Evolutionary conservation across 2,329 filamentous ascomycete genomes (phyloP).

Genomic region (Microsporum canis): DNA sequence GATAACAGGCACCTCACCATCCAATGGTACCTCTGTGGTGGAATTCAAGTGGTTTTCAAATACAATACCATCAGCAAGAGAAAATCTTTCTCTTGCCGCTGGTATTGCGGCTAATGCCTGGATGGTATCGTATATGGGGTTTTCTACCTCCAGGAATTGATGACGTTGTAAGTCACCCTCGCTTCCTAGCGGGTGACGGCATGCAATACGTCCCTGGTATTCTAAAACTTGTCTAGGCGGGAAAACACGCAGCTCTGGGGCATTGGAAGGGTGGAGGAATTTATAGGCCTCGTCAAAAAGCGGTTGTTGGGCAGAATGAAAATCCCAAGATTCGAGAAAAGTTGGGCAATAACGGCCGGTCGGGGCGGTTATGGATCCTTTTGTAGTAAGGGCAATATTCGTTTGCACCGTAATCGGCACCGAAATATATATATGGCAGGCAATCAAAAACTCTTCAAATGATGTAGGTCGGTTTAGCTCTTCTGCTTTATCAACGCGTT

Average conservation of each 20-base stretch:
- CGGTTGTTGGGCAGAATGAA: neutral
- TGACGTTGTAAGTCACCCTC: constrained; percentile 4
- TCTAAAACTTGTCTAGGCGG: neutral
- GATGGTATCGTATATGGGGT: neutral
- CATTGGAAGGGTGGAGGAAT: neutral
- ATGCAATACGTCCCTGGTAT: neutral
- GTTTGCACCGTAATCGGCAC: constrained; percentile 2
- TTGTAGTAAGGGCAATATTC: neutral
- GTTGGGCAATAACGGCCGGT: constrained; percentile 4
- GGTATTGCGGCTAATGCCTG: neutral
- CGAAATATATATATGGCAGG: constrained; percentile 5
- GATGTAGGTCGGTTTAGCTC: neutral
- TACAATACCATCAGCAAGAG: neutral
- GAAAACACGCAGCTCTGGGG: neutral
- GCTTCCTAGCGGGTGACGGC: neutral
- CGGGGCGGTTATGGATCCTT: constrained; percentile 2
- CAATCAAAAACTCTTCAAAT: constrained; percentile 5
- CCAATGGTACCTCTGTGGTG: neutral
- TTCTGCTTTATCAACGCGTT: neutral
- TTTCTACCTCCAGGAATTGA: constrained; percentile 5
- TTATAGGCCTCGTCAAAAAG: constrained; percentile 3
- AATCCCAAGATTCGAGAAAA: constrained; percentile 4
- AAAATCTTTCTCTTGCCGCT: neutral
- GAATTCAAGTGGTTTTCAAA: constrained; percentile 6
- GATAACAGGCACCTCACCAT: neutral